Conservation (phyloP, 2,329 filamentous ascomycete species). For the Didymella pomorum region DNA sequence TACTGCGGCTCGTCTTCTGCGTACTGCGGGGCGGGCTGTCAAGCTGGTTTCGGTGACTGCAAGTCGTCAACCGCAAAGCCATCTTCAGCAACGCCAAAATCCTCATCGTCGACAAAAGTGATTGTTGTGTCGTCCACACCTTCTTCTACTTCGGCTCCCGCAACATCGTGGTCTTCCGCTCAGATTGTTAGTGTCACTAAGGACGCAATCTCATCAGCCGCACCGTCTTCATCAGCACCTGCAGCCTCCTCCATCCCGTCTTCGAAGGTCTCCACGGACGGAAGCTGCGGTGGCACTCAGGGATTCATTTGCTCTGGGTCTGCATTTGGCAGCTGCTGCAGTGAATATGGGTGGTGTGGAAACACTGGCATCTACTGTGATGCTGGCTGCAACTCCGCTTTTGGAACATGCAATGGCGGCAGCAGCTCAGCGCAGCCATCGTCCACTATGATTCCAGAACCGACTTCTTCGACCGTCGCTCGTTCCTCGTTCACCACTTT, state of each 20-base stretch:
- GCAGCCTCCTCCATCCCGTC: slow-evolving; percentile 7
- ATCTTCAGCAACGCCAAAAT: slow-evolving; percentile 3
- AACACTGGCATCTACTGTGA: slow-evolving; percentile 22
- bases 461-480: slow-evolving; percentile 5
- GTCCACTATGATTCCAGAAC: background rate
- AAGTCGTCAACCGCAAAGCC: slow-evolving; percentile 6
- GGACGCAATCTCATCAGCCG: background rate
- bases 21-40: slow-evolving; percentile 46
- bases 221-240: slow-evolving; percentile 7
- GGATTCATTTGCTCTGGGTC: slow-evolving; percentile 26
- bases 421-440: slow-evolving; percentile 4
- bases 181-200: background rate
- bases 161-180: slow-evolving; percentile 7
- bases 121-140: slow-evolving; percentile 2
- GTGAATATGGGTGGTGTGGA: slow-evolving; percentile 27
- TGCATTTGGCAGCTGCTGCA: slow-evolving; percentile 26
- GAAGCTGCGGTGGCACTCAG: slow-evolving; percentile 19
- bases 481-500: slow-evolving; percentile 16
- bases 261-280: slow-evolving; percentile 21
- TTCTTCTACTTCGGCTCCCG: slow-evolving; percentile 8
- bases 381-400: slow-evolving; percentile 23
- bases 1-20: slow-evolving; percentile 49
- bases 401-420: slow-evolving; percentile 26
- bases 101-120: slow-evolving; percentile 4
- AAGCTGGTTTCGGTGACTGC: slow-evolving; percentile 45